Evolutionary conservation across 2,329 filamentous ascomycete genomes (phyloP).

Genomic region (Colletotrichum paranaense): DNA sequence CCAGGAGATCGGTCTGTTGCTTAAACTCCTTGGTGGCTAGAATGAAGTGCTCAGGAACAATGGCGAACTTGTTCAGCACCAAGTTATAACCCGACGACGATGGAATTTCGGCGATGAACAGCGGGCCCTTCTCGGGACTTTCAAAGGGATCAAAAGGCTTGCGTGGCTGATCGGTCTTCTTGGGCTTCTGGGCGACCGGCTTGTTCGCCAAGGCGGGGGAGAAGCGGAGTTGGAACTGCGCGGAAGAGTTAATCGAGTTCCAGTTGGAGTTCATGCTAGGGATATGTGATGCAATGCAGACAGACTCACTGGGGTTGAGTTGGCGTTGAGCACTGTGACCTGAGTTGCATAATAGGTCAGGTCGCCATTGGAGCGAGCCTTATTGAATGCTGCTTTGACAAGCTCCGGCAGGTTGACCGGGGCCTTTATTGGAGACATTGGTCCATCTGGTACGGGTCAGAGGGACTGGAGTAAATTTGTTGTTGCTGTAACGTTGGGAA

Average conservation of each 20-base stretch:
- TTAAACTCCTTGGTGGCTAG: slow-evolving; percentile 73
- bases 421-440: slow-evolving; percentile 53
- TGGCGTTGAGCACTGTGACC: slow-evolving; percentile 58
- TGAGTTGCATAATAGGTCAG: slow-evolving; percentile 66
- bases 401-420: slow-evolving; percentile 62
- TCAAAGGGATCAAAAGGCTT: slow-evolving; percentile 73
- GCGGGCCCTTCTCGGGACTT: slow-evolving; percentile 63
- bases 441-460: slow-evolving; percentile 44
- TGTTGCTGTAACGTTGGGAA: background rate
- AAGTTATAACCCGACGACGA: slow-evolving; percentile 63
- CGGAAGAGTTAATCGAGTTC: background rate
- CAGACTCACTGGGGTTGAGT: slow-evolving; percentile 55
- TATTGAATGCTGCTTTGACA: slow-evolving; percentile 60
- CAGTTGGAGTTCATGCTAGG: background rate
- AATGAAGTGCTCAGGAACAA: slow-evolving; percentile 79
- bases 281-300: background rate
- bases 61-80: slow-evolving; percentile 80
- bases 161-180: slow-evolving; percentile 40
- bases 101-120: slow-evolving; percentile 63
- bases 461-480: background rate
- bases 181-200: slow-evolving; percentile 62
- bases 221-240: slow-evolving; percentile 78
- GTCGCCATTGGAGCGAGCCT: slow-evolving; percentile 59
- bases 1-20: slow-evolving; percentile 73
- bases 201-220: slow-evolving; percentile 77